Conservation (phyloP, 257 asterid genomes). For the Lycium ferocissimum region DNA sequence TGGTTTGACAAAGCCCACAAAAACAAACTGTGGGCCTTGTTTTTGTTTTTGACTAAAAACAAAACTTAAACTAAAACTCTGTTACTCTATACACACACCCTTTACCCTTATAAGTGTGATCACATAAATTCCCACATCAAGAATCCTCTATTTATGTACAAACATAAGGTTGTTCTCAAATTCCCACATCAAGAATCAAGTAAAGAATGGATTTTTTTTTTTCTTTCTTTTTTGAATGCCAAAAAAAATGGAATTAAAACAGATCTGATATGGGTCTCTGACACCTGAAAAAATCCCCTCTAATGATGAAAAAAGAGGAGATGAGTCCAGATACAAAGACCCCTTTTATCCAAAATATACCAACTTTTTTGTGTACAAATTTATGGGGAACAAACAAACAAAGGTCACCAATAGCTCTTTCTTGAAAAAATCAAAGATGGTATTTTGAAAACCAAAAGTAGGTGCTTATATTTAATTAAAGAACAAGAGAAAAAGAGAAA, state of each 20-base stretch:
- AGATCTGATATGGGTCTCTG: constrained; percentile 41
- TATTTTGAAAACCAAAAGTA: constrained; percentile 9
- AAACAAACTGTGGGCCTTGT: constrained; percentile 51
- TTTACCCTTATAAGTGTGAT: neutral
- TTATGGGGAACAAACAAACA: constrained; percentile 3
- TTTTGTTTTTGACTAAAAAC: neutral
- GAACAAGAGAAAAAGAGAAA: neutral
- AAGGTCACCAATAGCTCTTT: neutral
- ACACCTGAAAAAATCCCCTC: constrained; percentile 32
- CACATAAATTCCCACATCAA: constrained; percentile 26
- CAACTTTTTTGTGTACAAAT: constrained; percentile 16
- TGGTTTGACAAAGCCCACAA: constrained; percentile 60
- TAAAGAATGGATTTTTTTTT: constrained; percentile 3
- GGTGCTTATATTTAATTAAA: neutral
- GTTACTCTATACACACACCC: neutral
- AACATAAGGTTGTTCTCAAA: neutral
- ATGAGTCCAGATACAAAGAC: constrained; percentile 35
- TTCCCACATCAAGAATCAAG: constrained; percentile 17
- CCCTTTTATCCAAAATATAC: constrained; percentile 28
- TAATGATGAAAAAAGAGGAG: constrained; percentile 14
- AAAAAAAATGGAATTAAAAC: neutral
- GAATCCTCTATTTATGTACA: constrained; percentile 24
- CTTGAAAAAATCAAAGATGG: neutral
- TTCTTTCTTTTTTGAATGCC: neutral
- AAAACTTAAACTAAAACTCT: neutral